These are phyloP conservation scores for Chrysoporthe cubensis DNA, from an alignment of 2,329 filamentous ascomycete species.

Conservation along the genomic window DNA sequence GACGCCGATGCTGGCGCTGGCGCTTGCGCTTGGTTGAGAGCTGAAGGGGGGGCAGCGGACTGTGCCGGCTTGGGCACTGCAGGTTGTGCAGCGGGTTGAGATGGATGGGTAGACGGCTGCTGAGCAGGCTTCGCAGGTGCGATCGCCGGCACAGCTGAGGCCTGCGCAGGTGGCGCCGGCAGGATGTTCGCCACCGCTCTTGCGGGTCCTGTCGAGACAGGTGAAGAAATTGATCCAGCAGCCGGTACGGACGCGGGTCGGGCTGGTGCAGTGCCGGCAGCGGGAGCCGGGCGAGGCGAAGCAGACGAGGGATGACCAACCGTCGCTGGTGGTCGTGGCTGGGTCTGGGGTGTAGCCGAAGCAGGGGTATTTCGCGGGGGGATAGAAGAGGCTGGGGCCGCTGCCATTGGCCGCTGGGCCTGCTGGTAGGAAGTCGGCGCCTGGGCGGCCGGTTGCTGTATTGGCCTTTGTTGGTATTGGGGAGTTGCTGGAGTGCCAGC, in stretches of 20 bases:
- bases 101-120: constrained; percentile 15
- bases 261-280: constrained; percentile 3
- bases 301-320: not conserved
- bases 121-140: not conserved
- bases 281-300: constrained; percentile 14
- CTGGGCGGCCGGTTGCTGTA: constrained; percentile 21
- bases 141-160: not conserved
- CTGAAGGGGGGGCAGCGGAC: constrained; percentile 19
- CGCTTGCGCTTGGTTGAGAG: constrained; percentile 11
- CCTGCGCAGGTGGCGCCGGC: constrained; percentile 5
- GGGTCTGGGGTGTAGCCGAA: constrained; percentile 11
- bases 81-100: constrained; percentile 21
- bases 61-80: constrained; percentile 24
- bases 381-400: not conserved
- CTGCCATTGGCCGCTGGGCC: constrained; percentile 12
- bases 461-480: constrained; percentile 25
- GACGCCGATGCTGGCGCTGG: constrained; percentile 24
- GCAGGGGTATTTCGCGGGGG: constrained; percentile 11
- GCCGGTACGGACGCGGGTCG: constrained; percentile 12
- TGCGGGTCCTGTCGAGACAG: not conserved
- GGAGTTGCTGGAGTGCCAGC: constrained; percentile 11
- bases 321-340: constrained; percentile 22
- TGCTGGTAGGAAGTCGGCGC: constrained; percentile 20
- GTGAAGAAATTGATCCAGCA: constrained; percentile 4
- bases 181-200: constrained; percentile 13